Evolutionary conservation across 2,329 filamentous ascomycete species (phyloP).

Genomic region (Tympanopsis confertula): DNA sequence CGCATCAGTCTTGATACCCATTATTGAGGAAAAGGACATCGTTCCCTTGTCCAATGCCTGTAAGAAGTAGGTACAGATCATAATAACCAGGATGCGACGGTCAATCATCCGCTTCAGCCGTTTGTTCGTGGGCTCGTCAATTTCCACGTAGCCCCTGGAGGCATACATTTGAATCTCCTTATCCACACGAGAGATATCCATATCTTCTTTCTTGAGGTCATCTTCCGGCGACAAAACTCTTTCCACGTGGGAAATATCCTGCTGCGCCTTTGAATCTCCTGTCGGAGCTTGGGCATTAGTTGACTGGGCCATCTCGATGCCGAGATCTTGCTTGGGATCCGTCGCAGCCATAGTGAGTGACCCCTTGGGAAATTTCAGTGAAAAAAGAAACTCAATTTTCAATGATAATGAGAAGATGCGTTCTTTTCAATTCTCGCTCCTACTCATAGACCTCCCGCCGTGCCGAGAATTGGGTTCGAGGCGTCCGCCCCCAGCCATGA

Average conservation of each 20-base stretch:
- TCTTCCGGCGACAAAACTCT: background rate
- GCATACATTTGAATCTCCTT: conserved; percentile 62
- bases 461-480: too few relatives aligned
- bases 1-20: conserved; percentile 26
- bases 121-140: conserved; percentile 46
- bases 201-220: conserved; percentile 2
- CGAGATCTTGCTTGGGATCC: too few relatives aligned
- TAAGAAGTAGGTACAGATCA: conserved; percentile 65
- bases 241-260: background rate
- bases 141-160: conserved; percentile 37
- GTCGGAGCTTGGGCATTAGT: too few relatives aligned
- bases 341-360: too few relatives aligned
- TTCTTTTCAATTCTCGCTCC: too few relatives aligned
- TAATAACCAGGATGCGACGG: conserved; percentile 53
- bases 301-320: too few relatives aligned
- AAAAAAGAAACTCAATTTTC: too few relatives aligned
- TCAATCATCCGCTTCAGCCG: conserved; percentile 56
- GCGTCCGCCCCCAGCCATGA: too few relatives aligned
- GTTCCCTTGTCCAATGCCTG: conserved; percentile 61
- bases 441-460: too few relatives aligned
- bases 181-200: conserved; percentile 34
- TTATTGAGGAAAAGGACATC: conserved; percentile 39
- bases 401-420: too few relatives aligned
- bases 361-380: too few relatives aligned
- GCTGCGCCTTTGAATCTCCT: background rate